Evolutionary conservation across 306 rosid genomes (phyloP).

Genomic region (Chamaecrista fasciculata): DNA sequence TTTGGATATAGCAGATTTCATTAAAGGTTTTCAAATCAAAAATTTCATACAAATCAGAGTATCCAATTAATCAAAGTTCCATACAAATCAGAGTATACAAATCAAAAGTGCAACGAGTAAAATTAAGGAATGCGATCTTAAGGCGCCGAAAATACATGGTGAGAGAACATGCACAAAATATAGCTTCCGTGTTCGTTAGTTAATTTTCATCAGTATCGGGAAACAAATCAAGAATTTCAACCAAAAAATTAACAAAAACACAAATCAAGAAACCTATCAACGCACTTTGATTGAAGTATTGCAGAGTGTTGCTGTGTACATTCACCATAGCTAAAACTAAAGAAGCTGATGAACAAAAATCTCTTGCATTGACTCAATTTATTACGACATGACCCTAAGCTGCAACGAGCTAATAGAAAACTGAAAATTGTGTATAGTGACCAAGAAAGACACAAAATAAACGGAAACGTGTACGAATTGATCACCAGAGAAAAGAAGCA

Average conservation of each 20-base stretch:
- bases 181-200: neutral
- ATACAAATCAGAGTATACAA: neutral
- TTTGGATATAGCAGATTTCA: neutral
- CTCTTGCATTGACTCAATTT: neutral
- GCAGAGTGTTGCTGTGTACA: neutral
- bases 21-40: neutral
- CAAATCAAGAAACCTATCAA: slow-evolving; percentile 17
- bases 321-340: neutral
- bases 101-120: too few species aligned
- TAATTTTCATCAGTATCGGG: neutral
- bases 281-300: neutral
- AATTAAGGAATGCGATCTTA: neutral
- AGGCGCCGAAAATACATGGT: neutral
- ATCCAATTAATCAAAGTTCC: neutral
- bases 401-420: neutral
- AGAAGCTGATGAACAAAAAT: neutral
- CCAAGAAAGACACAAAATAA: neutral
- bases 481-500: slow-evolving; percentile 23
- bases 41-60: neutral
- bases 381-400: slow-evolving; percentile 14
- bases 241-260: slow-evolving; percentile 7
- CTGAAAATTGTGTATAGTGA: neutral
- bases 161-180: neutral
- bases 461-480: neutral
- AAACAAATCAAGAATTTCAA: neutral